phyloP scores from a whole-genome alignment of 495 filamentous ascomycete genomes.

The Durotheca rogersii region DNA sequence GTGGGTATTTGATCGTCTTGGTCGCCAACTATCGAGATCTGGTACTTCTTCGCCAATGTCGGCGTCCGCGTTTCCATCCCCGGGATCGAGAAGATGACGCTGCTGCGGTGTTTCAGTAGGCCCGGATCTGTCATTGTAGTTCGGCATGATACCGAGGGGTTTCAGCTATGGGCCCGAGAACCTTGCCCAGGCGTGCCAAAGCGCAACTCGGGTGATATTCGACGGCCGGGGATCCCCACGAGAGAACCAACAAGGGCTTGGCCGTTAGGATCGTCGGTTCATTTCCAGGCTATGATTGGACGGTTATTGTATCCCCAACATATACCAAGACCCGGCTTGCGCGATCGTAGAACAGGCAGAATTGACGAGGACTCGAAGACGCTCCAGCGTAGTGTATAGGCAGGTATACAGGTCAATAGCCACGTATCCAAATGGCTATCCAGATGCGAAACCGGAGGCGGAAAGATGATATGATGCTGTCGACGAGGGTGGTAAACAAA shows the following conservation, averaged over 20 bases:
- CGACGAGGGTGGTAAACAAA: no score
- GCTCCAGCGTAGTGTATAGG: no score
- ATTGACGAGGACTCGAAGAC: constrained; percentile 1
- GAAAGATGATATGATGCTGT: constrained; percentile 4
- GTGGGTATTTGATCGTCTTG: constrained; percentile 22
- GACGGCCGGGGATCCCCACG: constrained; percentile 12
- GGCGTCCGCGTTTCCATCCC: not conserved
- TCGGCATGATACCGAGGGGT: constrained; percentile 24
- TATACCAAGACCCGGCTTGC: constrained; percentile 16
- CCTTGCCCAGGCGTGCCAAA: constrained; percentile 14
- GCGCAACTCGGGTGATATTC: constrained; percentile 25
- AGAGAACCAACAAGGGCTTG: constrained; percentile 21
- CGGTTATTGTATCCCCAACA: no score
- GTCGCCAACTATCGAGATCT: constrained; percentile 8
- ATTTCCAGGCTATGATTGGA: constrained; percentile 24
- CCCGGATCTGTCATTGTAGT: constrained; percentile 19
- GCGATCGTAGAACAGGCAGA: constrained; percentile 28
- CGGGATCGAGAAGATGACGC: constrained; percentile 12
- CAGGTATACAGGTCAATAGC: no score
- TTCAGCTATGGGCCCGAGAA: no score
- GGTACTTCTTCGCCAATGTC: constrained; percentile 7
- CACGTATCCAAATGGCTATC: no score
- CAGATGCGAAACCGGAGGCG: no score
- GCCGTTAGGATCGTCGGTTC: constrained; percentile 18
- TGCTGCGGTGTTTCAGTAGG: constrained; percentile 15